These are phyloP conservation scores for Inga laurina DNA, from an alignment of 306 rosid genomes.

Conservation along the genomic window DNA sequence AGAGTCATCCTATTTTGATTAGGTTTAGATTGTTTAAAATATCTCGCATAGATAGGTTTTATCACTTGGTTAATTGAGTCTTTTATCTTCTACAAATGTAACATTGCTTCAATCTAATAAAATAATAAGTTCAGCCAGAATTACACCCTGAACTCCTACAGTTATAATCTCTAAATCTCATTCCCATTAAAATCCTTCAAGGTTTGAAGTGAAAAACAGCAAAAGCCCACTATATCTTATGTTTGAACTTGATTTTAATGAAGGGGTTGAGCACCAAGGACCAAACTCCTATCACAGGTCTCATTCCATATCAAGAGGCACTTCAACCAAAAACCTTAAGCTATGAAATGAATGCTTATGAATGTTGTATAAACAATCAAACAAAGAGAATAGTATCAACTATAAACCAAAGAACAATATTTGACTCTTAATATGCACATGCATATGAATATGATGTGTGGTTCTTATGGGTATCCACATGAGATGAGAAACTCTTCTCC, in stretches of 20 bases:
- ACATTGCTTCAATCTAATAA: neutral
- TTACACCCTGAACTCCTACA: neutral
- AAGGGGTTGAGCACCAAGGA: neutral
- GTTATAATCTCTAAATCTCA: neutral
- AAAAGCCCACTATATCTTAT: neutral
- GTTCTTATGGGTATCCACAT: neutral
- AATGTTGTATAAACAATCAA: neutral
- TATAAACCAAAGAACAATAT: neutral
- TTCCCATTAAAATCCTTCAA: neutral
- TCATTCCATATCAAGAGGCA: neutral
- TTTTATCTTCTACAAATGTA: neutral
- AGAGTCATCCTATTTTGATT: neutral
- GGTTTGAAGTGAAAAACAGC: neutral
- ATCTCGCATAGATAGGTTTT: neutral
- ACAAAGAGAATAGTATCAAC: neutral
- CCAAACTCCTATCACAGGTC: neutral
- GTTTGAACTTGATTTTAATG: neutral
- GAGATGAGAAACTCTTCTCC: neutral
- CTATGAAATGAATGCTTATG: neutral
- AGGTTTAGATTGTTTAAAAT: neutral
- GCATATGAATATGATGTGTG: neutral
- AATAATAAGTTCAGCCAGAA: neutral
- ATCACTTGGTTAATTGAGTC: neutral
- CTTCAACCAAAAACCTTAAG: neutral
- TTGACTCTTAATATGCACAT: neutral